Percentiles rank a stretch among this genome's conserved stretches.
Evolutionary conservation across 2,329 filamentous ascomycete genomes (phyloP).

Genomic region (Aciculosporium take): DNA sequence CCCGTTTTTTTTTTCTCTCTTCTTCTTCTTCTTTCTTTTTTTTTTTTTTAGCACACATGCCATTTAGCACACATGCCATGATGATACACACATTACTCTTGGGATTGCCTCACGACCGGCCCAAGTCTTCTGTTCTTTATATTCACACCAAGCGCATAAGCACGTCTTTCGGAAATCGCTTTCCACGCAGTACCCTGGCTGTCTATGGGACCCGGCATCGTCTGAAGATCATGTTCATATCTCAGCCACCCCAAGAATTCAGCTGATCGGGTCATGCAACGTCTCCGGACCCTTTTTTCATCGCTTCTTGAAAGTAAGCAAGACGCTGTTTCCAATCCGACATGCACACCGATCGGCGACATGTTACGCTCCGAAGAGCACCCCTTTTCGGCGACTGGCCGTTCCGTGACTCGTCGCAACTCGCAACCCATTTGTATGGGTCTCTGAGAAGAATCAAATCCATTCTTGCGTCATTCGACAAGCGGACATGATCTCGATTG

Average conservation of each 20-base stretch:
- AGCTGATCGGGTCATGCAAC: background rate
- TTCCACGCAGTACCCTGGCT: constrained; percentile 2
- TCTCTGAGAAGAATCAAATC: background rate
- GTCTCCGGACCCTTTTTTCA: background rate
- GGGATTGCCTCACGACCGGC: background rate
- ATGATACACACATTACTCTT: background rate
- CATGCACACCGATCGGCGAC: background rate
- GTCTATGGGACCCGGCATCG: background rate
- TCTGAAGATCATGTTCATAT: constrained; percentile 1
- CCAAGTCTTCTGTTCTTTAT: background rate
- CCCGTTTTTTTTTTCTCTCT: no score
- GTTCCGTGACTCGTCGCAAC: background rate
- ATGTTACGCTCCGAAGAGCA: background rate
- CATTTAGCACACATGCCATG: background rate
- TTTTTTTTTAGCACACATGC: no score
- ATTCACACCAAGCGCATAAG: background rate
- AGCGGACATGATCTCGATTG: background rate
- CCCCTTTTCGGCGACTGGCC: background rate
- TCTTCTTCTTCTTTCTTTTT: no score
- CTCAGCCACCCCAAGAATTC: background rate
- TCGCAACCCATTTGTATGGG: background rate
- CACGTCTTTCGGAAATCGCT: constrained; percentile 4
- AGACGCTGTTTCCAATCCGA: background rate
- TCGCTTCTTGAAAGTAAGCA: background rate
- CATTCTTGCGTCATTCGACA: background rate